Evolutionary conservation across 805 yeast species (phyloP), one percentile per base, ranked within the genome.

Genomic region (Wickerhamomyces xylosicus): DNA sequence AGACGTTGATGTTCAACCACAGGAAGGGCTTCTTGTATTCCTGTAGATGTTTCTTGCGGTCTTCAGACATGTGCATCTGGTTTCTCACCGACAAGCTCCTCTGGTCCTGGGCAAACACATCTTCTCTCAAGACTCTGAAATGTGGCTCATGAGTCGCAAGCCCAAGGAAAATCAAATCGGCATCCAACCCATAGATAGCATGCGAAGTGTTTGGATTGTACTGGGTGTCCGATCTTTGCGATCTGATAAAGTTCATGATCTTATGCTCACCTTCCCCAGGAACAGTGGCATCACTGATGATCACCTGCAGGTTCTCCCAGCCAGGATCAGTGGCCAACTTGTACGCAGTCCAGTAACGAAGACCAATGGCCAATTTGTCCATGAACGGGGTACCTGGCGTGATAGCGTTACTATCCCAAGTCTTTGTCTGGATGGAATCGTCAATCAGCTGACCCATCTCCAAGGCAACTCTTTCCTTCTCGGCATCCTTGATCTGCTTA

Each of bases 241-340:
- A 74, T 53, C 99, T 75, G 41, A 92, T 83, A 57, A 89, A 92
- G 52, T 83, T 87, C 98, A 92, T 92, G 50, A 92, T 80, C 59
- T 92, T 92, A 65, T 92, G 99, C 61, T 92, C 99, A 57, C 99
- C 99, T 69, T 92, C 99, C 45, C 99, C 99, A 1, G 99, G 98
- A 13, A 90, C 97, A 0, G 95, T 79, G 22, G 96, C 95, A 57
- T 90, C 99, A 53, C 95, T 82, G 35, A 92, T 80, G 19, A 92
- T 83, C 5, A 92, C 87, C 59, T 92, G 92, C 36, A 90, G 63
- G 42, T 80, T 71, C 34, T 79, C 79, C 98, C 98, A 92, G 27
- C 94, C 95, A 2, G 96, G 95, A 54, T 92, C 98, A 9, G 72
- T 72, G 29, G 86, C 71, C 29, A 92, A 66, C 57, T 92, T 92